Evolutionary conservation across 345 rosid species (phyloP).

Genomic region (Eucalyptus coolabah): DNA sequence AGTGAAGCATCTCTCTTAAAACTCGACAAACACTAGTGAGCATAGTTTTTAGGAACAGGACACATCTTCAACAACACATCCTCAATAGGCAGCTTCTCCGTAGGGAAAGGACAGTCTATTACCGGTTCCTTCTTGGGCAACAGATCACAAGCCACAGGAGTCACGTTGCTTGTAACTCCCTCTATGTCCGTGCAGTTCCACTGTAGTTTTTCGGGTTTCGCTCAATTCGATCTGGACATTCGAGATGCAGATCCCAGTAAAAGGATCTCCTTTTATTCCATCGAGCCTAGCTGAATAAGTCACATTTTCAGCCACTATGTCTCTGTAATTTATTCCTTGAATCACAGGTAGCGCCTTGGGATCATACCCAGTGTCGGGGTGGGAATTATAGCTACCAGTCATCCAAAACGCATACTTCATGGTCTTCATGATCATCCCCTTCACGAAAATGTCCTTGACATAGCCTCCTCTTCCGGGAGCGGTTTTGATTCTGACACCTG

Average conservation of each 20-base stretch:
- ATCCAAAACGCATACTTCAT: conserved; percentile 86
- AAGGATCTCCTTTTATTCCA: conserved; percentile 31
- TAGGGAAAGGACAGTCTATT: conserved; percentile 39
- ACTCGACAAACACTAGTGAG: neutral
- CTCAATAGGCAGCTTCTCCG: conserved; percentile 54
- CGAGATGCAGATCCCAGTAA: conserved; percentile 61
- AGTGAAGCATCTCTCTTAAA: neutral
- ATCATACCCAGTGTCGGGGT: conserved; percentile 49
- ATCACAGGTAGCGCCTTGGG: conserved; percentile 51
- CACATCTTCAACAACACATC: conserved; percentile 32
- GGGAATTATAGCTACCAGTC: conserved; percentile 44
- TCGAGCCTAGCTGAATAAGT: conserved; percentile 32
- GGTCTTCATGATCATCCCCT: conserved; percentile 35
- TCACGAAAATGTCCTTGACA: conserved; percentile 48
- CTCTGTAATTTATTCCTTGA: conserved; percentile 34
- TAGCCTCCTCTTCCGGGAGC: conserved; percentile 60
- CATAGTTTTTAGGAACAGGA: neutral
- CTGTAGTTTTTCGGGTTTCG: conserved; percentile 18
- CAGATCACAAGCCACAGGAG: conserved; percentile 34
- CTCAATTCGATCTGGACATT: conserved; percentile 35
- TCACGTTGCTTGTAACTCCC: conserved; percentile 50
- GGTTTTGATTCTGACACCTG: conserved; percentile 53
- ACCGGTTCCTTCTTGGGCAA: conserved; percentile 23
- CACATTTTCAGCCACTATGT: conserved; percentile 48
- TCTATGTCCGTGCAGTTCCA: conserved; percentile 70